Evolutionary conservation across 768 basidiomycete species (phyloP).

Genomic region (Tylopilus subfusipes): DNA sequence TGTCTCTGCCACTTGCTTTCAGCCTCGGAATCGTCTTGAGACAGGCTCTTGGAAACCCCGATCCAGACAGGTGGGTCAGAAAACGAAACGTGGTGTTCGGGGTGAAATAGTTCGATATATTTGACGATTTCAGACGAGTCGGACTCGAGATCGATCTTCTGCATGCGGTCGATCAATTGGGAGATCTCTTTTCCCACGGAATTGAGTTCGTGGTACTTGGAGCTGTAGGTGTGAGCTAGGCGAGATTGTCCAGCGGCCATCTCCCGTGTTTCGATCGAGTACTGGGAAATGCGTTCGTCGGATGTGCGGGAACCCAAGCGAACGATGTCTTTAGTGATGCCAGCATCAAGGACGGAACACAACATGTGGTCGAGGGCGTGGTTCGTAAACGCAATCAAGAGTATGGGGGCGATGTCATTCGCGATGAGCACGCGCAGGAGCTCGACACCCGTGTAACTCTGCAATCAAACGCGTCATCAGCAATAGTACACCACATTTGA

Average conservation of each 20-base stretch:
- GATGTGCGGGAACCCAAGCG: slow-evolving; percentile 65
- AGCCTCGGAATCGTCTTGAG: slow-evolving; percentile 12
- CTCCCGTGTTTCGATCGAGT: slow-evolving; percentile 59
- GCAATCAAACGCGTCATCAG: background rate
- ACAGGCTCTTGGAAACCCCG: slow-evolving; percentile 15
- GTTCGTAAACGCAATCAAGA: slow-evolving; percentile 67
- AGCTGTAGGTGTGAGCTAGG: slow-evolving; percentile 34
- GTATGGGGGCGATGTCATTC: slow-evolving; percentile 51
- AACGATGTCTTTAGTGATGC: slow-evolving; percentile 60
- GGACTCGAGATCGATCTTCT: slow-evolving; percentile 32
- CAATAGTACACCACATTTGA: background rate
- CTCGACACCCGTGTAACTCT: slow-evolving; percentile 70
- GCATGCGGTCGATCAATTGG: slow-evolving; percentile 42
- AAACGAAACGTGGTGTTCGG: slow-evolving; percentile 47
- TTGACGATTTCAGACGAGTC: slow-evolving; percentile 36
- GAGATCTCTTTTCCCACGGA: slow-evolving; percentile 44
- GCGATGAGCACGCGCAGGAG: slow-evolving; percentile 61
- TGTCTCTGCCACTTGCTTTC: slow-evolving; percentile 35
- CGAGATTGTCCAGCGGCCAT: slow-evolving; percentile 38
- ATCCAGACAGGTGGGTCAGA: slow-evolving; percentile 49
- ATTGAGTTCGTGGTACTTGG: slow-evolving; percentile 41
- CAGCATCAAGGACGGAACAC: slow-evolving; percentile 56
- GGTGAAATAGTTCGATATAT: slow-evolving; percentile 43
- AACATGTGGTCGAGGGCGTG: slow-evolving; percentile 78
- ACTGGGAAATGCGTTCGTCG: slow-evolving; percentile 59